Base-by-base conservation (phyloP, 768 basidiomycete genomes). In the Suillus spraguei region DNA sequence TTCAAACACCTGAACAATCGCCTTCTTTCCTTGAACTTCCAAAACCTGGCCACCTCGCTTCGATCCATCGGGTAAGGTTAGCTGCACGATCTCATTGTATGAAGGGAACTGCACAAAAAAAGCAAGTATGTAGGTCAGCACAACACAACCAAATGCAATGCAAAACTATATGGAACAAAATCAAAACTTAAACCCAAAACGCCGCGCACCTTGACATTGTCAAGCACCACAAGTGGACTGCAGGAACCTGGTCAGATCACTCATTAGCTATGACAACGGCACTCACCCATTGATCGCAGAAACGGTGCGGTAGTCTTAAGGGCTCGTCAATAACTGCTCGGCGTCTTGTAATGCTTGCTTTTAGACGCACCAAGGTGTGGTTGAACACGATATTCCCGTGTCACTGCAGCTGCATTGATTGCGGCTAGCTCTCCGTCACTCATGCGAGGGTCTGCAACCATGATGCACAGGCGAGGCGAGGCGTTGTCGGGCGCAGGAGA, bases 1-100 rank as follows among this genome's bases (percentile, higher is more conserved):
- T 77, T 99, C 97, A 70, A 99, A 99, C 65, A 99, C 97, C 76
- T 99, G 97, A 22, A 99, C 97, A 71, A 99, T 95, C 47, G 97
- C 97, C 75, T 99, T 99, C 84, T 96, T 97, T 61, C 97, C 97
- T 74, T 94, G 91, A 46, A 99, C 95, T 77, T 99, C 97, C 56
- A 99, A 87, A 13, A 99, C 97, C 77, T 99, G 97, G 35, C 97
- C 97, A 20, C 95, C 95, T 68, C 97, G 91, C 73, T 90, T 92
- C 35, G 95, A 84, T 16, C 97, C 97, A 76, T 99, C 97, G 10
- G 97, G 95, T 42, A 99, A 83, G 14, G 96, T 97, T 68, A 99
- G 82, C 71, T 92, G 88, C 33, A 99, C 97, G 72, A 98, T 99
- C 82, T 99, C 97, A 78, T 98, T 98, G 83, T 97, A 99, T 24